Percentiles rank a stretch among this genome's conserved stretches.
Conservation (phyloP, 1,284 basidiomycete genomes). For the Lignosus rhinocerotis region DNA sequence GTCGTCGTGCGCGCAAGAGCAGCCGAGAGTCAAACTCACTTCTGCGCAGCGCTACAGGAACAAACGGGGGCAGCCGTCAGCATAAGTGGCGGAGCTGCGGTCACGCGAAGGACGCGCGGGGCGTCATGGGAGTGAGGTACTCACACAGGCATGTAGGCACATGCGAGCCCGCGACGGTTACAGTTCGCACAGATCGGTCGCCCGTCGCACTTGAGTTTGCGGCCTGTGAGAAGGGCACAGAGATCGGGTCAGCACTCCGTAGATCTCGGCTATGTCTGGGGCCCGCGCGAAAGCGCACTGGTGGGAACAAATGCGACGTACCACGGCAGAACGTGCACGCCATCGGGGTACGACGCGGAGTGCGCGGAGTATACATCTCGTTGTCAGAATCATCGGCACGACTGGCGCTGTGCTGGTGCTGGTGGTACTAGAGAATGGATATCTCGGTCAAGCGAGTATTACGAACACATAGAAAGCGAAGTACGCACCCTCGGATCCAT, state of each 20-base stretch:
- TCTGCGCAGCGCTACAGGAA: constrained; percentile 7
- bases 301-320: constrained; percentile 6
- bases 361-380: constrained; percentile 31
- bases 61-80: background rate
- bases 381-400: constrained; percentile 31
- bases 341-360: constrained; percentile 35
- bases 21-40: background rate
- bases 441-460: background rate
- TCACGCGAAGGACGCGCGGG: background rate
- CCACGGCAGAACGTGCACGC: constrained; percentile 36
- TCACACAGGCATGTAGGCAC: constrained; percentile 33
- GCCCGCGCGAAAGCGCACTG: background rate
- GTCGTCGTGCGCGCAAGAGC: background rate
- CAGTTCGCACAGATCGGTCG: constrained; percentile 35
- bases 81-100: background rate
- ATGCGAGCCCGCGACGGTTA: constrained; percentile 33
- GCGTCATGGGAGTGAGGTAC: background rate
- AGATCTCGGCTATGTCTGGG: too few relatives aligned
- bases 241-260: background rate
- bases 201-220: constrained; percentile 37
- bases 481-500: constrained; percentile 18
- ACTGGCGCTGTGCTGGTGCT: constrained; percentile 13
- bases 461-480: background rate
- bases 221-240: constrained; percentile 21
- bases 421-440: constrained; percentile 11